Percentiles rank a stretch among this genome's conserved stretches.
Evolutionary conservation across 208 protist genomes (phyloP).

Genomic region (Crithidia sp.): DNA sequence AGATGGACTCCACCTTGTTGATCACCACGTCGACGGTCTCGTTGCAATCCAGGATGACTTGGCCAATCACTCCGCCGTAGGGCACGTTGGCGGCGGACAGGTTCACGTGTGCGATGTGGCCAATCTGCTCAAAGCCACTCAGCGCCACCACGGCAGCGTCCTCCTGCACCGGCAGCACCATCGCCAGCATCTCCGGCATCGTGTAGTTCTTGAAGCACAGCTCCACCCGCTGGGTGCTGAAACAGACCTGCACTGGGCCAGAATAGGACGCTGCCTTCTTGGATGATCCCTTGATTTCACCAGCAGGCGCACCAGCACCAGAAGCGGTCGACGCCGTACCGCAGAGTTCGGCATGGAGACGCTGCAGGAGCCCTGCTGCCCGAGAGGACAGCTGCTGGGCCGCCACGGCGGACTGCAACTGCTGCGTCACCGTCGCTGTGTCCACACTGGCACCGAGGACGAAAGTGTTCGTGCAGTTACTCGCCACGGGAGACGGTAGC

Average conservation of each 20-base stretch:
- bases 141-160: constrained; percentile 42
- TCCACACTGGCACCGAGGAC: constrained; percentile 3
- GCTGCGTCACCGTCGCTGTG: not conserved
- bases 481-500: not conserved
- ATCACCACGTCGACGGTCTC: constrained; percentile 94
- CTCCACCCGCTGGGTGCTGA: too few relatives aligned
- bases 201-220: constrained; percentile 68
- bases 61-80: constrained; percentile 92
- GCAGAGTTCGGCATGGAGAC: constrained; percentile 15
- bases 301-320: too few relatives aligned
- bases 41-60: constrained; percentile 97
- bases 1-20: constrained; percentile 96
- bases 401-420: constrained; percentile 3
- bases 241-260: constrained; percentile 20
- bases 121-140: constrained; percentile 90
- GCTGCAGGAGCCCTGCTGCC: constrained; percentile 23
- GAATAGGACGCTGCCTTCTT: constrained; percentile 1
- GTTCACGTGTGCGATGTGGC: constrained; percentile 98
- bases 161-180: constrained; percentile 36
- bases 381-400: not conserved
- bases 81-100: constrained; percentile 91
- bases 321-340: not conserved
- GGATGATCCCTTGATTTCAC: not conserved
- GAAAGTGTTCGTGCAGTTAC: constrained; percentile 6
- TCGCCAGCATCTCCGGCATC: constrained; percentile 78